These are phyloP conservation scores for Sclerotiophoma versabilis DNA, from an alignment of 2,329 filamentous ascomycete genomes.

Conservation along the genomic window DNA sequence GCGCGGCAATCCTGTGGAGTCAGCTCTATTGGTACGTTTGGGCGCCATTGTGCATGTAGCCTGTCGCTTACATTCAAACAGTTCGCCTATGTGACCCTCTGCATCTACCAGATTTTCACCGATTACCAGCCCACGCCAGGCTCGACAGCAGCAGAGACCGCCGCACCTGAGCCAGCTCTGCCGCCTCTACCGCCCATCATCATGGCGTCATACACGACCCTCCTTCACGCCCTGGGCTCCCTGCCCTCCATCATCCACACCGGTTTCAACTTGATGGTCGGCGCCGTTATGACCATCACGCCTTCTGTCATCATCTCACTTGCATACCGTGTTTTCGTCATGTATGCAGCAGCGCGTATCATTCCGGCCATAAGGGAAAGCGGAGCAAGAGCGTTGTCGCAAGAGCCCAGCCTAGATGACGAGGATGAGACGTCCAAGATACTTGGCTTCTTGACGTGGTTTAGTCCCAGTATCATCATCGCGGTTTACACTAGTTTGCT, in stretches of 20 bases:
- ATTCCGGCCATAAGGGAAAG: slow-evolving; percentile 91
- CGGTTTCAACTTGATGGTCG: slow-evolving; percentile 83
- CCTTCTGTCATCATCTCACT: slow-evolving; percentile 95
- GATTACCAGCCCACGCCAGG: slow-evolving; percentile 85
- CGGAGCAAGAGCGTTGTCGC: slow-evolving; percentile 80
- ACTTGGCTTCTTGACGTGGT: slow-evolving; percentile 87
- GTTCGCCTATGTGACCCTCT: slow-evolving; percentile 97
- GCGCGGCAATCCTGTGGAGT: slow-evolving; percentile 93
- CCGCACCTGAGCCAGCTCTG: slow-evolving; percentile 76
- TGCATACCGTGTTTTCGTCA: slow-evolving; percentile 90
- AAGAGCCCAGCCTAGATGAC: slow-evolving; percentile 86
- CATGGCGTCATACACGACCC: slow-evolving; percentile 96
- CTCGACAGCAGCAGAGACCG: slow-evolving; percentile 60
- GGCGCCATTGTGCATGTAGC: neutral
- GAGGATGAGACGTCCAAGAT: slow-evolving; percentile 81
- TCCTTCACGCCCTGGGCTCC: slow-evolving; percentile 82
- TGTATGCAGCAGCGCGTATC: slow-evolving; percentile 94
- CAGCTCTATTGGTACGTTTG: slow-evolving; percentile 72
- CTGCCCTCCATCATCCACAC: slow-evolving; percentile 85
- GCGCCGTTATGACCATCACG: slow-evolving; percentile 93
- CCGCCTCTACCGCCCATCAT: slow-evolving; percentile 96
- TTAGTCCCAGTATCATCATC: slow-evolving; percentile 92
- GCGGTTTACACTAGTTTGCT: slow-evolving; percentile 95
- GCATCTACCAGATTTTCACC: slow-evolving; percentile 98
- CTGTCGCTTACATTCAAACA: slow-evolving; percentile 26